Conservation (phyloP, 306 rosid species). For the Gleditsia sinensis region DNA sequence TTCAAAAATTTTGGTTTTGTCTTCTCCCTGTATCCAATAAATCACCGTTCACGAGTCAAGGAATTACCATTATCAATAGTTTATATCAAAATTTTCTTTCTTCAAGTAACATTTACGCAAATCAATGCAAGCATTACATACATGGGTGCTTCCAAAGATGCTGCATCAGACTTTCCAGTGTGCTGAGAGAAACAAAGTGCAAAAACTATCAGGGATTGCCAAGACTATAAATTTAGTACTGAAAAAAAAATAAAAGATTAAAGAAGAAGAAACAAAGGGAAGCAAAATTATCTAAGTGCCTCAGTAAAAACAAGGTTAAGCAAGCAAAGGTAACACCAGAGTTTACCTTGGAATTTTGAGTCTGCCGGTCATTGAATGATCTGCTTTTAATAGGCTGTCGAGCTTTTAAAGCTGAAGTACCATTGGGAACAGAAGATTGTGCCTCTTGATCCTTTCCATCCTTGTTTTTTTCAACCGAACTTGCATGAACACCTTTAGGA, state of each 20-base stretch:
- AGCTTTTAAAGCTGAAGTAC: conserved; percentile 50
- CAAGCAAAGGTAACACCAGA: conserved; percentile 23
- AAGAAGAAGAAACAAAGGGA: conserved; percentile 8
- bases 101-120: conserved; percentile 12
- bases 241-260: neutral
- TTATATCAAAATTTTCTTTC: neutral
- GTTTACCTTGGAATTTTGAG: conserved; percentile 52
- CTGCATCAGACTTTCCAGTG: conserved; percentile 63
- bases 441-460: conserved; percentile 59
- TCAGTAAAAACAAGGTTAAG: conserved; percentile 20
- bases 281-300: conserved; percentile 16
- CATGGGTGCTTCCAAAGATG: conserved; percentile 52
- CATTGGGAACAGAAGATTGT: conserved; percentile 62
- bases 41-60: conserved; percentile 28
- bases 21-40: conserved; percentile 62
- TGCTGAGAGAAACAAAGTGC: conserved; percentile 53
- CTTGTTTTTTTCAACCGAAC: conserved; percentile 54
- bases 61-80: conserved; percentile 12
- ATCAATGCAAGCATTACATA: conserved; percentile 47
- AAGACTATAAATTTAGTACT: conserved; percentile 7
- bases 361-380: conserved; percentile 56
- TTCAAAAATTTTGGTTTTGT: conserved; percentile 52
- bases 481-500: conserved; percentile 44
- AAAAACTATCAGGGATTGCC: conserved; percentile 40
- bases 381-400: conserved; percentile 56